A percentile compares a stretch with the other conserved stretches of the same genome.
These are phyloP conservation scores for Volvariella volvacea DNA, from an alignment of 1,284 basidiomycete species.

Conservation along the genomic window DNA sequence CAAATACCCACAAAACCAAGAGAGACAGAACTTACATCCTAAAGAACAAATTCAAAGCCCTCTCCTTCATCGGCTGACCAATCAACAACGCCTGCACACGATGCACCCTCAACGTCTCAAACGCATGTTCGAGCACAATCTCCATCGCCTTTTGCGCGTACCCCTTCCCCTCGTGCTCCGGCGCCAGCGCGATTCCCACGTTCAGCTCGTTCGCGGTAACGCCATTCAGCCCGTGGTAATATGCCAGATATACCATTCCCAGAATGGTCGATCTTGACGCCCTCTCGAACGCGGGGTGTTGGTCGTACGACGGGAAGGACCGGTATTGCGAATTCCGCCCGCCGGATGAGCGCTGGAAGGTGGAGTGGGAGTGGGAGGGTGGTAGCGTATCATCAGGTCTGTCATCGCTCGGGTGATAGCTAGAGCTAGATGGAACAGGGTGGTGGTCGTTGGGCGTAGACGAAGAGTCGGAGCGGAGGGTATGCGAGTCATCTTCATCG, in stretches of 20 bases:
- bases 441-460: too few relatives aligned
- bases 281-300: too few relatives aligned
- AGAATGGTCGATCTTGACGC: conserved; percentile 10
- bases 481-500: too few relatives aligned
- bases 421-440: too few relatives aligned
- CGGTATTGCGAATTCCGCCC: too few relatives aligned
- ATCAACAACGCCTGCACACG: conserved; percentile 50
- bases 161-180: conserved; percentile 29
- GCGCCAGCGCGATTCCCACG: conserved; percentile 42
- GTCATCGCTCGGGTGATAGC: too few relatives aligned
- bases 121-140: conserved; percentile 39
- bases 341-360: too few relatives aligned
- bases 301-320: too few relatives aligned
- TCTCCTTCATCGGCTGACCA: conserved; percentile 31
- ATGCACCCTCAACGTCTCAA: conserved; percentile 42
- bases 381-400: too few relatives aligned
- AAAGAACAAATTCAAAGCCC: conserved; percentile 35
- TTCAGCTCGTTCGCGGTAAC: conserved; percentile 34
- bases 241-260: conserved; percentile 41
- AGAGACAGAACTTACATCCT: conserved; percentile 23
- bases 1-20: neutral
- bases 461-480: too few relatives aligned
- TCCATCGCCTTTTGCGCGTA: conserved; percentile 38
- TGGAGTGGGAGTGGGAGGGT: too few relatives aligned
- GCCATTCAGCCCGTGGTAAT: conserved; percentile 15